Percentiles rank a stretch among this genome's conserved stretches.
These are phyloP conservation scores for Trametes elegans DNA, from an alignment of 768 basidiomycete species.

Conservation along the genomic window DNA sequence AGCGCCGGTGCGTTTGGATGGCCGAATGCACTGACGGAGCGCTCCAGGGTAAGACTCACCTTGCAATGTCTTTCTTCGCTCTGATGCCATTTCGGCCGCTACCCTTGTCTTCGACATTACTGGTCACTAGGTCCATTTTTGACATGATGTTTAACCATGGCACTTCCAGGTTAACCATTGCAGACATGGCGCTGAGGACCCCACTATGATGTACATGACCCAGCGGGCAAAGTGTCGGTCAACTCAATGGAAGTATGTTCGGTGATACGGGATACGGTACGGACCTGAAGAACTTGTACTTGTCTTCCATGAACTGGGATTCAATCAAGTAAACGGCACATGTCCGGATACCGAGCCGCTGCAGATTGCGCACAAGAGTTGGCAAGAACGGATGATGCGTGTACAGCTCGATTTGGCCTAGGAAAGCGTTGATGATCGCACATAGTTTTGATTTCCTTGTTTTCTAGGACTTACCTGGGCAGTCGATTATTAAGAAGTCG, in stretches of 20 bases:
- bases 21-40: background rate
- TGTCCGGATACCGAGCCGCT: slow-evolving; percentile 77
- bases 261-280: background rate
- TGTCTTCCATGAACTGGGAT: slow-evolving; percentile 99
- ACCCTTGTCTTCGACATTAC: slow-evolving; percentile 56
- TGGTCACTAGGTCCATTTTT: slow-evolving; percentile 95
- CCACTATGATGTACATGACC: no score
- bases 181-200: slow-evolving; percentile 96
- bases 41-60: slow-evolving; percentile 41
- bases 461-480: slow-evolving; percentile 58
- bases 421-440: background rate
- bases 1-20: background rate
- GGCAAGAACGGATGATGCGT: slow-evolving; percentile 98
- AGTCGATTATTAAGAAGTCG: slow-evolving; percentile 93
- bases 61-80: slow-evolving; percentile 75
- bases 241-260: no score
- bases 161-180: slow-evolving; percentile 97
- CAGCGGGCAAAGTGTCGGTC: no score
- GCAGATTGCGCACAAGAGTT: slow-evolving; percentile 73
- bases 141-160: slow-evolving; percentile 99
- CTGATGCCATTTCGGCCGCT: slow-evolving; percentile 72
- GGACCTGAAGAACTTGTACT: slow-evolving; percentile 95
- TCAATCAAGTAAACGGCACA: slow-evolving; percentile 93
- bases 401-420: slow-evolving; percentile 95
- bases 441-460: background rate